These are phyloP conservation scores for Zoysia matrella DNA, from an alignment of 202 grass and related monocot genomes.

Conservation along the genomic window DNA sequence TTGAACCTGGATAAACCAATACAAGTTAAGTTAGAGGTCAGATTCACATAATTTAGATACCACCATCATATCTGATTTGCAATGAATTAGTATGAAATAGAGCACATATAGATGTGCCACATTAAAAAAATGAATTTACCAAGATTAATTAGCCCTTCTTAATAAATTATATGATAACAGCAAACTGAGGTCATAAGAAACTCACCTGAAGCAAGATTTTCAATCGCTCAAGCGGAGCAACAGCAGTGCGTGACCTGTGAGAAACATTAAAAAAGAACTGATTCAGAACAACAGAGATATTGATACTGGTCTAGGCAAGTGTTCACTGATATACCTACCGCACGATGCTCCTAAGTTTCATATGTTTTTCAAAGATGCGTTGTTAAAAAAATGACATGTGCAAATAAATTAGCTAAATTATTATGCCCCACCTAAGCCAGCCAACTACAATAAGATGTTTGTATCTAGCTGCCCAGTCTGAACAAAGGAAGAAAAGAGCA, in stretches of 20 bases:
- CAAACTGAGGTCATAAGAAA: neutral
- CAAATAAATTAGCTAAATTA: neutral
- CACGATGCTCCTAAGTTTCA: neutral
- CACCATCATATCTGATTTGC: neutral
- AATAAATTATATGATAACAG: neutral
- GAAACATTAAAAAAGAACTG: constrained; percentile 29
- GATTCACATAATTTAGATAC: neutral
- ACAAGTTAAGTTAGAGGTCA: neutral
- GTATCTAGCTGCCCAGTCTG: neutral
- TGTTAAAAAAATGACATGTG: neutral
- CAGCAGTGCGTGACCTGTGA: constrained; percentile 93
- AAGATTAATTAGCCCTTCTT: neutral
- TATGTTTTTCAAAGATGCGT: neutral
- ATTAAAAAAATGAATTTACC: neutral
- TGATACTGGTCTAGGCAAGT: neutral
- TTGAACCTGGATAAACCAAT: constrained; percentile 72
- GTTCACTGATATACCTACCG: neutral
- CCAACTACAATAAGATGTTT: neutral
- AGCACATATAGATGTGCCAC: neutral
- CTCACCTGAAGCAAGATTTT: constrained; percentile 97
- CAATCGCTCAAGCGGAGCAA: constrained; percentile 94
- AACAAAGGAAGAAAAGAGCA: constrained; percentile 41
- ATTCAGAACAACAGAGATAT: neutral
- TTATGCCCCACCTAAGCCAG: neutral
- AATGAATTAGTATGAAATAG: neutral